Evolutionary conservation across 1,284 basidiomycete species (phyloP).

Genomic region (Microstroma glucosiphilum): DNA sequence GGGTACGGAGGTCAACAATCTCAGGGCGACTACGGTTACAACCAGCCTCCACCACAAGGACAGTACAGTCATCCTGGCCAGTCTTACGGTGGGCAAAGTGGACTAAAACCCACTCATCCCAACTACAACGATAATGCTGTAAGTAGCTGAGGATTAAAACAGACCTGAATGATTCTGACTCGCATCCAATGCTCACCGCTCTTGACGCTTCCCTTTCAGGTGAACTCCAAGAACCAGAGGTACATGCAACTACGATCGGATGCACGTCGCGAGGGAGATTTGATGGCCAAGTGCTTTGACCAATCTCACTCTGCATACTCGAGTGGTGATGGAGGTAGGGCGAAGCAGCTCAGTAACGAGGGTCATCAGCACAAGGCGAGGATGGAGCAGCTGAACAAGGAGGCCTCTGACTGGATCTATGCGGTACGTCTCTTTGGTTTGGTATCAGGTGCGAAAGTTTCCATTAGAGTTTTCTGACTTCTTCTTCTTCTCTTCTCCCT

Average conservation of each 20-base stretch:
- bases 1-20: constrained; percentile 11
- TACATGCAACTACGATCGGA: constrained; percentile 42
- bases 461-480: no score
- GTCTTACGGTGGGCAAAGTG: constrained; percentile 9
- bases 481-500: no score
- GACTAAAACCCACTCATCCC: constrained; percentile 21
- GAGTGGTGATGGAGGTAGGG: constrained; percentile 67
- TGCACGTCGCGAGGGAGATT: constrained; percentile 43
- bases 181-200: neutral
- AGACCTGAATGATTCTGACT: neutral
- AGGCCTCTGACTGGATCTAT: constrained; percentile 87
- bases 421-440: neutral
- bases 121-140: constrained; percentile 22
- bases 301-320: constrained; percentile 58
- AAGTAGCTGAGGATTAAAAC: neutral
- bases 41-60: constrained; percentile 29
- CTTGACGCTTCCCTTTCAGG: constrained; percentile 18
- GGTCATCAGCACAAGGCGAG: constrained; percentile 73
- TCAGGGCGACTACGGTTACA: constrained; percentile 8
- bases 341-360: constrained; percentile 75
- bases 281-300: constrained; percentile 45
- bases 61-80: constrained; percentile 24
- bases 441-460: no score
- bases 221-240: constrained; percentile 44
- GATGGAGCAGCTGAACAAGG: constrained; percentile 73